Percentiles rank a stretch among this genome's conserved stretches.
These are phyloP conservation scores for Phytophthora citricola DNA, from an alignment of 352 stramenopile genomes.

Conservation along the genomic window DNA sequence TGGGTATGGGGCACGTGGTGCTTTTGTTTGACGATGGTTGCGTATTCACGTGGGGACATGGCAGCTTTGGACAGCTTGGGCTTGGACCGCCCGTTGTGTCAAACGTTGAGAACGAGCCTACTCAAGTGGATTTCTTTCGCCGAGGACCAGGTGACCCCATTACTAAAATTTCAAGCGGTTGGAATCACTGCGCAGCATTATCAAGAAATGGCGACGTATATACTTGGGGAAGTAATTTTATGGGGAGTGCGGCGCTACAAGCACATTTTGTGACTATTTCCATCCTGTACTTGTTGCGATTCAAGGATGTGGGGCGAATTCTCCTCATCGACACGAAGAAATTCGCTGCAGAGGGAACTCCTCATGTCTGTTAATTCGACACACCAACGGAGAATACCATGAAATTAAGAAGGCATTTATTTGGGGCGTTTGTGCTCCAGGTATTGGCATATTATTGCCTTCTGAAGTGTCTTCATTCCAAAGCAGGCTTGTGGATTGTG, in stretches of 20 bases:
- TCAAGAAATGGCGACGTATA: slow-evolving; percentile 32
- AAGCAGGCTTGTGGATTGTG: slow-evolving; percentile 5
- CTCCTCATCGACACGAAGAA: not conserved
- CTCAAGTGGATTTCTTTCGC: slow-evolving; percentile 39
- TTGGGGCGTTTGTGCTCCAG: slow-evolving; percentile 34
- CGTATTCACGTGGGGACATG: slow-evolving; percentile 52
- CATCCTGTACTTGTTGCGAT: slow-evolving; percentile 43
- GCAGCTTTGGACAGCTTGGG: slow-evolving; percentile 41
- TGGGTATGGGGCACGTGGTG: slow-evolving; percentile 41
- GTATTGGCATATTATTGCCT: slow-evolving; percentile 8
- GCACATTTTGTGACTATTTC: slow-evolving; percentile 57
- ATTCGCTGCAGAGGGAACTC: slow-evolving; percentile 36
- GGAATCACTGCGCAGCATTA: slow-evolving; percentile 45
- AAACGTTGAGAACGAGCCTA: slow-evolving; percentile 20
- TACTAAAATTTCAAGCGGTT: slow-evolving; percentile 38
- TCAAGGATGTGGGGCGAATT: slow-evolving; percentile 1
- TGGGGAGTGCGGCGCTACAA: slow-evolving; percentile 47
- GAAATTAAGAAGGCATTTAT: slow-evolving; percentile 19
- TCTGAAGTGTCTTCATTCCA: slow-evolving; percentile 17
- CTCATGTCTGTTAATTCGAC: slow-evolving; percentile 18
- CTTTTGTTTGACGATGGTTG: slow-evolving; percentile 32
- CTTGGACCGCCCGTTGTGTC: slow-evolving; percentile 27
- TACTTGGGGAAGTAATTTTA: slow-evolving; percentile 50
- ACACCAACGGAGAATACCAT: not conserved
- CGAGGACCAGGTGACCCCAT: slow-evolving; percentile 19